Conservation (phyloP, 140 eudicot species). For the Anethum foeniculum region DNA sequence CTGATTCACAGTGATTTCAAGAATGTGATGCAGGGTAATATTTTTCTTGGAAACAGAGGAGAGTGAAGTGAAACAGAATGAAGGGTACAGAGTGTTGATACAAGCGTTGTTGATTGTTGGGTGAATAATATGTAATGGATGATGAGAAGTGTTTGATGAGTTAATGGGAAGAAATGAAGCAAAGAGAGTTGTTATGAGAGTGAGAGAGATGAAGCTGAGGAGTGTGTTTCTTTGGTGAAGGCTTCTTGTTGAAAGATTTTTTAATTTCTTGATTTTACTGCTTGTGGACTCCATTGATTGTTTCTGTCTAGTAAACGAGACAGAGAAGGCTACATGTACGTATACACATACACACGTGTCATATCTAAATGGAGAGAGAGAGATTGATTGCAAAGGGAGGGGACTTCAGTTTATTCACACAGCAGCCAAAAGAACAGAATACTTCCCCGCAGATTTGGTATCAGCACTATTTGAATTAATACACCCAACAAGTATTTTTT, state of each 20-base stretch:
- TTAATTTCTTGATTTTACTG: constrained; percentile 8
- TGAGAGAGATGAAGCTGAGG: constrained; percentile 12
- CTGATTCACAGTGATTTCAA: constrained; percentile 35
- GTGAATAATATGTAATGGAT: constrained; percentile 13
- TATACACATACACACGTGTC: not conserved
- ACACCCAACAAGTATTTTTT: too few relatives aligned
- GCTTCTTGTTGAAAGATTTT: not conserved
- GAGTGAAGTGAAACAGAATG: constrained; percentile 45
- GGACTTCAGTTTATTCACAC: not conserved
- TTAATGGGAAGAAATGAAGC: constrained; percentile 6
- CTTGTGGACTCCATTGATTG: constrained; percentile 13
- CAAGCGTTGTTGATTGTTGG: constrained; percentile 51
- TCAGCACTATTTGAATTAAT: too few relatives aligned
- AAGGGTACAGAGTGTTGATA: constrained; percentile 48
- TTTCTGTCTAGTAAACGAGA: not conserved
- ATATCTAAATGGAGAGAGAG: not conserved
- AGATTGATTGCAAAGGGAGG: not conserved
- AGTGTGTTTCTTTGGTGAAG: not conserved
- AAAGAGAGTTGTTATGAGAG: constrained; percentile 6
- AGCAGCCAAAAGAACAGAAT: not conserved
- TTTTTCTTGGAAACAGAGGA: constrained; percentile 30
- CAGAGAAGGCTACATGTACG: not conserved
- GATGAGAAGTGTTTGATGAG: constrained; percentile 16
- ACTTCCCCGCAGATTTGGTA: not conserved
- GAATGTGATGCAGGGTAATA: constrained; percentile 28